A percentile compares a stretch with the other conserved stretches of the same genome.
Evolutionary conservation across 768 basidiomycete genomes (phyloP).

Genomic region (Sistotremastrum niveocremeum): DNA sequence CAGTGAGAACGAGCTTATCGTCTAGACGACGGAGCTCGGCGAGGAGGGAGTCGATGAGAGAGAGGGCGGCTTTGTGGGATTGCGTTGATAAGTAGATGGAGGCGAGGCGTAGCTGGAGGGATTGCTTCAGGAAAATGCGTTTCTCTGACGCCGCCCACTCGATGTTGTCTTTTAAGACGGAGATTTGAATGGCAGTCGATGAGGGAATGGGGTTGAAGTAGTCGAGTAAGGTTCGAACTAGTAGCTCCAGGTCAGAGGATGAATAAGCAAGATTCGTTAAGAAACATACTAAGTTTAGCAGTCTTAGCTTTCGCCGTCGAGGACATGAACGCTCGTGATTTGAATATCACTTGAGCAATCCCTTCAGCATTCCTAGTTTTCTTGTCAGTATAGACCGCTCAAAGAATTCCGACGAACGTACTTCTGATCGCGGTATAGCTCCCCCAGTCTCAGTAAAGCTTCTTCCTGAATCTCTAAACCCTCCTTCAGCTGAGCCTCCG

Average conservation of each 20-base stretch:
- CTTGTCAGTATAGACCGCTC: not conserved
- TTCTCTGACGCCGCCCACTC: conserved; percentile 87
- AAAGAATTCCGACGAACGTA: conserved; percentile 21
- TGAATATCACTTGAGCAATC: conserved; percentile 73
- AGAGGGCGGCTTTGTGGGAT: conserved; percentile 65
- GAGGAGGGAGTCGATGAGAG: conserved; percentile 75
- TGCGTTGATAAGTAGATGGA: conserved; percentile 38
- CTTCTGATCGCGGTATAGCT: conserved; percentile 79
- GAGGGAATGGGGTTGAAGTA: conserved; percentile 72
- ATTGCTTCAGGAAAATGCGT: conserved; percentile 91
- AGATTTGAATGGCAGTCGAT: conserved; percentile 63
- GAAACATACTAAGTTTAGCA: conserved; percentile 73
- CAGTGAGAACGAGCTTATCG: conserved; percentile 96
- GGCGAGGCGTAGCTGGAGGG: conserved; percentile 78
- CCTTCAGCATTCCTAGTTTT: conserved; percentile 61
- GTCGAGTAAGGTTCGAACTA: conserved; percentile 88
- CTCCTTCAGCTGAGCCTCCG: conserved; percentile 35
- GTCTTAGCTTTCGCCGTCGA: conserved; percentile 97
- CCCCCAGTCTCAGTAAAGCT: conserved; percentile 75
- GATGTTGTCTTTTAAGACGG: conserved; percentile 81
- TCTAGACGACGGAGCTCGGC: conserved; percentile 87
- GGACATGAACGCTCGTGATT: conserved; percentile 77
- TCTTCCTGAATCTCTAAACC: conserved; percentile 68
- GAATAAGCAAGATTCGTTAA: not conserved
- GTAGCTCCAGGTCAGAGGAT: not conserved